Percentiles rank a stretch among this genome's conserved stretches.
These are phyloP conservation scores for Phoenix roebelenii DNA, from an alignment of 176 grass and related monocot genomes.

Conservation along the genomic window DNA sequence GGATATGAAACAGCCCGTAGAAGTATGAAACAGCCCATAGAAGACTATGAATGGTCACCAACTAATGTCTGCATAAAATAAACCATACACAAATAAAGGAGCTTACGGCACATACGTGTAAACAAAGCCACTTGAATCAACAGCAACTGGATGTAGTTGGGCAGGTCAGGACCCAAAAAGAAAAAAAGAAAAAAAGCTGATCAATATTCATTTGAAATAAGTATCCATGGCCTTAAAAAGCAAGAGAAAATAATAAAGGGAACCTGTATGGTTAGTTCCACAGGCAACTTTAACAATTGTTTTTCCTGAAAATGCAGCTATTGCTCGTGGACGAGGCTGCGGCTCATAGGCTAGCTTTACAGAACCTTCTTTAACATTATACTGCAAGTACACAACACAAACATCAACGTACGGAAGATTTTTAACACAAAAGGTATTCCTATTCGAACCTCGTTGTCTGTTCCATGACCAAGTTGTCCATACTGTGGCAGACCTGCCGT, in stretches of 20 bases:
- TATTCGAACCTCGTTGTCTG: constrained; percentile 71
- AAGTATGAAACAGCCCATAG: background rate
- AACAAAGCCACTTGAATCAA: constrained; percentile 95
- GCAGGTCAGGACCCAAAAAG: background rate
- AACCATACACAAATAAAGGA: constrained; percentile 1
- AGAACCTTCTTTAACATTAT: constrained; percentile 82
- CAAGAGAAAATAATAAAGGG: background rate
- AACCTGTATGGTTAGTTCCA: constrained; percentile 99
- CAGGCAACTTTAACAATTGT: constrained; percentile 84
- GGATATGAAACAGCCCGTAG: background rate
- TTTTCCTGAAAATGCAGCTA: constrained; percentile 80
- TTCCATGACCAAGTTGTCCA: constrained; percentile 97
- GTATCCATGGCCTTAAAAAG: too few species aligned
- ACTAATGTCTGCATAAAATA: constrained; percentile 2
- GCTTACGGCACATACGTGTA: constrained; percentile 78
- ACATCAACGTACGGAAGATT: constrained; percentile 12
- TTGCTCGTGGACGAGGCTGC: constrained; percentile 61
- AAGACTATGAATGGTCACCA: background rate
- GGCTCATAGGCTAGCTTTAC: constrained; percentile 90
- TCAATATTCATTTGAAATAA: too few species aligned
- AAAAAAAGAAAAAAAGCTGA: constrained; percentile 8
- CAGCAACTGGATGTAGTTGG: constrained; percentile 66
- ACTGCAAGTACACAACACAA: constrained; percentile 47
- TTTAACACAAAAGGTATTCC: too few species aligned
- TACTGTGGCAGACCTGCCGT: constrained; percentile 89